These are phyloP conservation scores for Camelina sativa DNA, from an alignment of 345 rosid species.

Conservation along the genomic window DNA sequence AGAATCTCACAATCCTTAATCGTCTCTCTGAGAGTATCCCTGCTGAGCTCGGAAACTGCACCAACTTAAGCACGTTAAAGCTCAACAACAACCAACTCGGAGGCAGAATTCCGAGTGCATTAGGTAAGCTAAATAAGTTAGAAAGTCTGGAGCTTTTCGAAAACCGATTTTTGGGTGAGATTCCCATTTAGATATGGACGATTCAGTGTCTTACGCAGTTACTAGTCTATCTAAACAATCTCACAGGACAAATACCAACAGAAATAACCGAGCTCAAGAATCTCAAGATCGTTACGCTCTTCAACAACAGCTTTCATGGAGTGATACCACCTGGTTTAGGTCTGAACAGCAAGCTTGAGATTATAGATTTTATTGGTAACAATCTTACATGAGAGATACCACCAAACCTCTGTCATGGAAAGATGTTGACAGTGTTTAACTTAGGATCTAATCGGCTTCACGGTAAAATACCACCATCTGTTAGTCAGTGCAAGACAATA, in stretches of 20 bases:
- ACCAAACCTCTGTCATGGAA: conserved; percentile 60
- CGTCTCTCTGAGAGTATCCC: conserved; percentile 67
- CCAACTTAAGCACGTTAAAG: conserved; percentile 50
- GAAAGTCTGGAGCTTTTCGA: conserved; percentile 61
- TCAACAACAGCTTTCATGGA: conserved; percentile 62
- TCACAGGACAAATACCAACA: conserved; percentile 62
- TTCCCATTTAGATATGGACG: conserved; percentile 71
- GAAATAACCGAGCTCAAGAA: conserved; percentile 65
- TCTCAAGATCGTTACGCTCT: conserved; percentile 59
- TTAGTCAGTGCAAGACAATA: conserved; percentile 61
- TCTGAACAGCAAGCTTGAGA: conserved; percentile 60
- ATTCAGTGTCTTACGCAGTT: conserved; percentile 57
- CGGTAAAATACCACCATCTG: conserved; percentile 58
- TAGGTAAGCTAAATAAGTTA: conserved; percentile 58
- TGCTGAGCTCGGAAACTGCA: conserved; percentile 64
- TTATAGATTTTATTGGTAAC: conserved; percentile 66
- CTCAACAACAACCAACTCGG: conserved; percentile 57
- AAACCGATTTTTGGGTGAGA: conserved; percentile 65
- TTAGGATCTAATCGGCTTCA: conserved; percentile 60
- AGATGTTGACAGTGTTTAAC: conserved; percentile 53
- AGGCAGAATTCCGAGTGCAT: conserved; percentile 61
- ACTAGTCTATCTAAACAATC: conserved; percentile 61
- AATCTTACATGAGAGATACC: conserved; percentile 69
- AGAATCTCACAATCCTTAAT: conserved; percentile 58
- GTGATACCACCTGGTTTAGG: conserved; percentile 67